These are phyloP conservation scores for Talaromyces verruculosus DNA, from an alignment of 2,329 filamentous ascomycete genomes.

Conservation along the genomic window DNA sequence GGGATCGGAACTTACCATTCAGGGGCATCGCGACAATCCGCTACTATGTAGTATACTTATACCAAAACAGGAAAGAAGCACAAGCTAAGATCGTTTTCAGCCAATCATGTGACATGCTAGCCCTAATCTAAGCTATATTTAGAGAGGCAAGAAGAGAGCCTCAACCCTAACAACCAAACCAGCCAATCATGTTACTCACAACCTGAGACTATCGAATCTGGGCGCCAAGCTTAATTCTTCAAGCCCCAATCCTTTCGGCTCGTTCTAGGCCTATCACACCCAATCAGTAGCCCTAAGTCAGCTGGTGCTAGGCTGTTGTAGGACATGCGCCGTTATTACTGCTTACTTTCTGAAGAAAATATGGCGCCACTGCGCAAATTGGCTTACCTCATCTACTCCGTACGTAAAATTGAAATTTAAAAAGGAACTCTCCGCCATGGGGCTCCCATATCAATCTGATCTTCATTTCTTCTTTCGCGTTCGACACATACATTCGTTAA, in stretches of 20 bases:
- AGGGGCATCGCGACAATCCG: neutral
- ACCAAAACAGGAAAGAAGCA: neutral
- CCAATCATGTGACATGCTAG: neutral
- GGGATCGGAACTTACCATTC: neutral
- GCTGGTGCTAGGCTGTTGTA: neutral
- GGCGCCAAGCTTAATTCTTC: neutral
- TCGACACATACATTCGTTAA: neutral
- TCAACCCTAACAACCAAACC: neutral
- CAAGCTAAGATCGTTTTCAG: neutral
- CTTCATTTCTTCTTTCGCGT: neutral
- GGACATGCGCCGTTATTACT: neutral
- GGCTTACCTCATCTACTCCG: neutral
- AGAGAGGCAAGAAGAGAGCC: neutral
- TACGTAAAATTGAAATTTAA: neutral
- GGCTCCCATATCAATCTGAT: neutral
- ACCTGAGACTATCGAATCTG: neutral
- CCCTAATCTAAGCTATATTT: neutral
- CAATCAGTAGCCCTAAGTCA: neutral
- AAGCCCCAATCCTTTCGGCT: neutral
- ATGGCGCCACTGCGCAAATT: neutral
- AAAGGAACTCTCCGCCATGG: neutral
- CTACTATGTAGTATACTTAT: neutral
- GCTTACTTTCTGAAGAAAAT: neutral
- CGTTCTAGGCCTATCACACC: neutral
- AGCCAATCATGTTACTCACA: neutral